These are phyloP conservation scores for Coffea eugenioides DNA, from an alignment of 257 asterid genomes.

Conservation along the genomic window DNA sequence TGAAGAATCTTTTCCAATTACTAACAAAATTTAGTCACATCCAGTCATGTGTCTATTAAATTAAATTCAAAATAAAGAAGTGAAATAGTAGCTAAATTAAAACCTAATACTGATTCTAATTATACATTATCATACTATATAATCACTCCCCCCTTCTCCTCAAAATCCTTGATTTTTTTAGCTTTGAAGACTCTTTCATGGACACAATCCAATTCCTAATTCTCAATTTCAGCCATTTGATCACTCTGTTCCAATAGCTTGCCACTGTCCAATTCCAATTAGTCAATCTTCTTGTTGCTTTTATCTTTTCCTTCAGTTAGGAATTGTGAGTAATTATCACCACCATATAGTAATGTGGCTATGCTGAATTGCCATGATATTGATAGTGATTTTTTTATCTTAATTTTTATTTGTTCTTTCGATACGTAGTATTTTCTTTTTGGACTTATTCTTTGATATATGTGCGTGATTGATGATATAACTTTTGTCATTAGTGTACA, in stretches of 20 bases:
- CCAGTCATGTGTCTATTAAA: no score
- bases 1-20: no score
- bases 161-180: not conserved
- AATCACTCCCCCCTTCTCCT: not conserved
- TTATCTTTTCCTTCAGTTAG: conserved; percentile 21
- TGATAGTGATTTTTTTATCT: not conserved
- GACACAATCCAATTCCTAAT: conserved; percentile 30
- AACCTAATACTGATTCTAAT: no score
- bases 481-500: not conserved
- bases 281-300: conserved; percentile 38
- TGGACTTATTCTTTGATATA: not conserved
- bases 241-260: conserved; percentile 27
- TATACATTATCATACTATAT: no score
- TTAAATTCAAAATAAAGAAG: no score
- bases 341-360: conserved; percentile 73
- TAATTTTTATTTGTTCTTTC: not conserved
- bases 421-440: not conserved
- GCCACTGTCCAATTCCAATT: conserved; percentile 40
- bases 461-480: not conserved
- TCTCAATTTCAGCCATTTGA: conserved; percentile 30
- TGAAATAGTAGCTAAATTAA: no score
- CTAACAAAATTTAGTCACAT: no score
- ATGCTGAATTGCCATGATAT: conserved; percentile 22
- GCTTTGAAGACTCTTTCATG: conserved; percentile 25
- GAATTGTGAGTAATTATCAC: conserved; percentile 12